These are phyloP conservation scores for Gremmenia infestans DNA, from an alignment of 2,329 filamentous ascomycete species.

Conservation along the genomic window DNA sequence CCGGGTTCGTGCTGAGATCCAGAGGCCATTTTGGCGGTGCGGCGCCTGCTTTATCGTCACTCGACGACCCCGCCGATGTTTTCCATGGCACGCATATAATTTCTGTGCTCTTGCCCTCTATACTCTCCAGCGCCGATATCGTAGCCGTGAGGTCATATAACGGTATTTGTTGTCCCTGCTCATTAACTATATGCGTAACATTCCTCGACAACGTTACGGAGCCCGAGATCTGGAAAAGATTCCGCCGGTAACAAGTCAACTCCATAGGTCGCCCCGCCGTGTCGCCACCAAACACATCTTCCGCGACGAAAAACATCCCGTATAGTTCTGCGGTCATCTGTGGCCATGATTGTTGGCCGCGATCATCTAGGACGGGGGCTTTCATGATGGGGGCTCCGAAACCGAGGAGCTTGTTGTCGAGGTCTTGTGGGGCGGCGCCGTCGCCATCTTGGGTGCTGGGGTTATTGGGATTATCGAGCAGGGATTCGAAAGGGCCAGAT, in stretches of 20 bases:
- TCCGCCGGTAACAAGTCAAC: constrained; percentile 90
- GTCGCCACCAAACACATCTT: constrained; percentile 62
- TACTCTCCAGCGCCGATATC: constrained; percentile 83
- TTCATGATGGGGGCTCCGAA: constrained; percentile 62
- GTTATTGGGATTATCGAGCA: constrained; percentile 27
- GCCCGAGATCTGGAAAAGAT: constrained; percentile 91
- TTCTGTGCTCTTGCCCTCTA: constrained; percentile 86
- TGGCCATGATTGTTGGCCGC: constrained; percentile 54
- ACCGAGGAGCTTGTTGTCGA: constrained; percentile 67
- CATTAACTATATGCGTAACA: constrained; percentile 65
- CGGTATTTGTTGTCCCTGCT: constrained; percentile 73
- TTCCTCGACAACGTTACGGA: constrained; percentile 74
- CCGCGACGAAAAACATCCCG: constrained; percentile 85
- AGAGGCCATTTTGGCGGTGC: constrained; percentile 51
- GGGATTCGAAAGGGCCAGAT: constrained; percentile 38
- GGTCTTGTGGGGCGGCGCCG: constrained; percentile 34
- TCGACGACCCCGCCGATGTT: constrained; percentile 36
- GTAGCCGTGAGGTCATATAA: constrained; percentile 74
- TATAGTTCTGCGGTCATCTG: constrained; percentile 71
- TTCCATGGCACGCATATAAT: constrained; percentile 98
- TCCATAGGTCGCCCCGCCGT: constrained; percentile 59
- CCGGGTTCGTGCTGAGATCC: constrained; percentile 55
- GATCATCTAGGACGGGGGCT: constrained; percentile 59
- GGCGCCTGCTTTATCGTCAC: constrained; percentile 38
- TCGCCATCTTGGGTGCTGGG: constrained; percentile 14